Percentiles rank a stretch among this genome's conserved stretches.
Evolutionary conservation across 768 basidiomycete genomes (phyloP).

Genomic region (Nevesoporus exiguus): DNA sequence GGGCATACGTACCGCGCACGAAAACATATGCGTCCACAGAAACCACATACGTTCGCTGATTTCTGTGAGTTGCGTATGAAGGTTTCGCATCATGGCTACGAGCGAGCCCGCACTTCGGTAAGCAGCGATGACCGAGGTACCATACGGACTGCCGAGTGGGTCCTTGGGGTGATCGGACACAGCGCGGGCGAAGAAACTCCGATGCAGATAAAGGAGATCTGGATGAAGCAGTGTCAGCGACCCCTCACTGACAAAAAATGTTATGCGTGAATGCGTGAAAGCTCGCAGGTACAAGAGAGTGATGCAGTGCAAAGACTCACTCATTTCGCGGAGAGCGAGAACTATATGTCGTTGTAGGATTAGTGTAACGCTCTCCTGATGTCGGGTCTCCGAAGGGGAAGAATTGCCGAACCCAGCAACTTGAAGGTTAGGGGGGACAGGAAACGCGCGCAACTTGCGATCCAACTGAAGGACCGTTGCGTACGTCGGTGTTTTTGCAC

Average conservation of each 20-base stretch:
- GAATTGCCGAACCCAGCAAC: constrained; percentile 64
- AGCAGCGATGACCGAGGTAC: constrained; percentile 69
- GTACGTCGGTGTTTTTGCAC: constrained; percentile 65
- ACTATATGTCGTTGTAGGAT: constrained; percentile 66
- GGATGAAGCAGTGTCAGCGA: constrained; percentile 15
- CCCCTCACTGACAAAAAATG: neutral
- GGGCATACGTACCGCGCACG: constrained; percentile 52
- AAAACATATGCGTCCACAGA: constrained; percentile 48
- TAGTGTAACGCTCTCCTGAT: constrained; percentile 36
- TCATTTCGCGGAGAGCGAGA: constrained; percentile 65
- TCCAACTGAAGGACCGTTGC: constrained; percentile 65
- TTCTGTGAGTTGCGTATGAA: constrained; percentile 61
- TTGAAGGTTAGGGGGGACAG: constrained; percentile 62
- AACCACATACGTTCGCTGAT: constrained; percentile 64
- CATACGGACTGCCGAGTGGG: constrained; percentile 68
- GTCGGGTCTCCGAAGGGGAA: constrained; percentile 40
- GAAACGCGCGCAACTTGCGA: constrained; percentile 63
- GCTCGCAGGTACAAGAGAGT: neutral
- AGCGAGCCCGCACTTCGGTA: constrained; percentile 71
- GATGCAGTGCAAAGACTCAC: constrained; percentile 37
- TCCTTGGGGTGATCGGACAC: constrained; percentile 73
- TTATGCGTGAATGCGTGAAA: neutral
- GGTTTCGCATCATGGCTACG: constrained; percentile 65
- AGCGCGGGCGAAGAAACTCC: constrained; percentile 71
- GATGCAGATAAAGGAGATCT: constrained; percentile 70